Base-by-base conservation (phyloP, 116 monocot species). In the Iris pallida region DNA sequence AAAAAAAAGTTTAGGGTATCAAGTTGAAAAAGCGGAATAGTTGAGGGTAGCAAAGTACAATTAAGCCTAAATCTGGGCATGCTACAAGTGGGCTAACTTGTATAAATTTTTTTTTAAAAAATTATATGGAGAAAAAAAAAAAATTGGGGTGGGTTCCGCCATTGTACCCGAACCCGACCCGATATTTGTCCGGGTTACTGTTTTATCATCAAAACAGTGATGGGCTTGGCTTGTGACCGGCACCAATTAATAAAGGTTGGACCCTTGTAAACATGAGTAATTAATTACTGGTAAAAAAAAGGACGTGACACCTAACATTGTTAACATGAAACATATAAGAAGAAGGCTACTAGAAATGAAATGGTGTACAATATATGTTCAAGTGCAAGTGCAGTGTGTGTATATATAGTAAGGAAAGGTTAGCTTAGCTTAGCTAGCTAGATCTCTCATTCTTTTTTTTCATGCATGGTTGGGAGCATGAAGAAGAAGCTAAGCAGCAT, bases 401-500 rank as follows among this genome's bases (percentile, higher is more conserved):
- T 13, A 48, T 48, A 48, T 48, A 48, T 48, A 48, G 5, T 6
- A 6, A 48, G 9, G 7, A 5, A 5, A 6, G 9, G 9, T 5
- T 48, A 48, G 5, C 47, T 5, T 51, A 20, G 11, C 61, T 61
- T 20, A 65, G 51, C 47, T 65, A 42, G 13, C 11, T 7, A 63
- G 14, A 45, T 63, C 5, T 45, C 5, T 63, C 16, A 16, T 46
- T 8, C 9, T 8, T 8, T 19, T 5, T 6, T 8, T 13, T 0
- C 40, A 45, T 2, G 4, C 9, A 4, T 17, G 4, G 14, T 18
- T 49, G 16, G 45, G 17, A 11, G 3, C 20, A 61, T 57, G 17
- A 89, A 78, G 93, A 83, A 86, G 80, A 93, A 71, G 75, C 68
- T 93, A 56, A 87, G 67, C 45, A 69, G 57, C 13, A 64, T 94